Percentiles rank a stretch among this genome's conserved stretches.
phyloP scores from a whole-genome alignment of 108 stramenopile species.

The Skeletonema grethae region DNA sequence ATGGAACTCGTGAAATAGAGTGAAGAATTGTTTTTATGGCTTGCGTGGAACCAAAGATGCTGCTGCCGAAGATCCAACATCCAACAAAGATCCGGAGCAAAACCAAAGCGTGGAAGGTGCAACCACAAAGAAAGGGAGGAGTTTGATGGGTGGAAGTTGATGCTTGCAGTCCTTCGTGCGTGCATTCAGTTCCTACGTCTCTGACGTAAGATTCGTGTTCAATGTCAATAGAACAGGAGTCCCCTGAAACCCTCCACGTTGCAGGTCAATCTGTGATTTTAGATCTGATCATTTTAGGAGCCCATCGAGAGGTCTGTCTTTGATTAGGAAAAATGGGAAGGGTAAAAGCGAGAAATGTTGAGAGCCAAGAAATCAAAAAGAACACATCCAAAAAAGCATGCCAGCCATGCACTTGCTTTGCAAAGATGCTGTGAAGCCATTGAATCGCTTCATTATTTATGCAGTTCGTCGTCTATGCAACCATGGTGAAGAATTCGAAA shows the following conservation, averaged over 20 bases:
- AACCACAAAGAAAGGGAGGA: background rate
- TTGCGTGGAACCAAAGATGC: conserved; percentile 5
- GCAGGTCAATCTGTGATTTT: no score
- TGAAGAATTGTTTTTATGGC: background rate
- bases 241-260: background rate
- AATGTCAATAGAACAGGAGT: background rate
- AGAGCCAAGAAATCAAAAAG: background rate
- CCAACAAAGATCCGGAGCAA: background rate
- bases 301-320: background rate
- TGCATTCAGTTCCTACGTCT: background rate
- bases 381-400: background rate
- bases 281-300: no score
- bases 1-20: background rate
- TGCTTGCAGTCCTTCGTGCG: background rate
- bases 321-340: background rate
- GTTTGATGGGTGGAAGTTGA: background rate
- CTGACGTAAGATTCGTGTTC: background rate
- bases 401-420: no score
- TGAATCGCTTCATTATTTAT: background rate
- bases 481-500: conserved; percentile 76
- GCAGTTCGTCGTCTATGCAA: background rate
- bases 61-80: background rate
- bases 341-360: background rate
- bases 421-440: background rate
- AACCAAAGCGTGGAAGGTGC: background rate